A percentile compares a stretch with the other conserved stretches of the same genome.
Conservation (phyloP, 2,329 filamentous ascomycete genomes). For the Arthrobotrys entomopaga region DNA sequence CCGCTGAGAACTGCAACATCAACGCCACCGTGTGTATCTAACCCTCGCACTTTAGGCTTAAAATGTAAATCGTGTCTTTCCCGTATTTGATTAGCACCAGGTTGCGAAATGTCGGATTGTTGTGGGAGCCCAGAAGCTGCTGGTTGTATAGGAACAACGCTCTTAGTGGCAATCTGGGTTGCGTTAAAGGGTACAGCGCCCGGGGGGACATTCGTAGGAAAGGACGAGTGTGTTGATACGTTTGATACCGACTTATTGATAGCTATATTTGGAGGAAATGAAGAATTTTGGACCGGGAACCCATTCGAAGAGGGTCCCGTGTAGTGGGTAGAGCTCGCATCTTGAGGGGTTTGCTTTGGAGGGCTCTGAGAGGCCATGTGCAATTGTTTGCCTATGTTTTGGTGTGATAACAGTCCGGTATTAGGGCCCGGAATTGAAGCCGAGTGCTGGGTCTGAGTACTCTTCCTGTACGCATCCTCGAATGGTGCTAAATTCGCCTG, state of each 20-base stretch:
- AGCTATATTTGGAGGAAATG: slow-evolving; percentile 23
- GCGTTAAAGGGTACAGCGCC: slow-evolving; percentile 58
- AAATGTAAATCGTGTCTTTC: slow-evolving; percentile 60
- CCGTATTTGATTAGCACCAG: slow-evolving; percentile 26
- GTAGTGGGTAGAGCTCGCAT: slow-evolving; percentile 19
- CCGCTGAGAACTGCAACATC: slow-evolving; percentile 73
- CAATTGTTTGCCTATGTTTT: slow-evolving; percentile 51
- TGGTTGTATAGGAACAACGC: slow-evolving; percentile 26
- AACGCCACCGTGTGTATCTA: slow-evolving; percentile 76
- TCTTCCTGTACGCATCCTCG: slow-evolving; percentile 57
- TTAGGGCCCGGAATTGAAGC: slow-evolving; percentile 46
- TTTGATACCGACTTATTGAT: slow-evolving; percentile 19
- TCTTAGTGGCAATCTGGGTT: slow-evolving; percentile 60
- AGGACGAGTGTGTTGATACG: slow-evolving; percentile 15
- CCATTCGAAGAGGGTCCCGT: slow-evolving; percentile 16
- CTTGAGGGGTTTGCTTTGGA: slow-evolving; percentile 54
- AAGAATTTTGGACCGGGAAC: slow-evolving; percentile 15
- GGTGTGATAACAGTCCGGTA: slow-evolving; percentile 53
- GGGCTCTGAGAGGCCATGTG: slow-evolving; percentile 54
- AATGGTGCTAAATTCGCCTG: slow-evolving; percentile 52
- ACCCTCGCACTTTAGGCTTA: slow-evolving; percentile 65
- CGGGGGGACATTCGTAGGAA: slow-evolving; percentile 11
- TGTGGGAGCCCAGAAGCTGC: slow-evolving; percentile 10
- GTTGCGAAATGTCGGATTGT: slow-evolving; percentile 28
- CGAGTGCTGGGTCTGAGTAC: slow-evolving; percentile 54